Conservation (phyloP, 139 green algal genomes). For the Spirogloea muscicola region DNA sequence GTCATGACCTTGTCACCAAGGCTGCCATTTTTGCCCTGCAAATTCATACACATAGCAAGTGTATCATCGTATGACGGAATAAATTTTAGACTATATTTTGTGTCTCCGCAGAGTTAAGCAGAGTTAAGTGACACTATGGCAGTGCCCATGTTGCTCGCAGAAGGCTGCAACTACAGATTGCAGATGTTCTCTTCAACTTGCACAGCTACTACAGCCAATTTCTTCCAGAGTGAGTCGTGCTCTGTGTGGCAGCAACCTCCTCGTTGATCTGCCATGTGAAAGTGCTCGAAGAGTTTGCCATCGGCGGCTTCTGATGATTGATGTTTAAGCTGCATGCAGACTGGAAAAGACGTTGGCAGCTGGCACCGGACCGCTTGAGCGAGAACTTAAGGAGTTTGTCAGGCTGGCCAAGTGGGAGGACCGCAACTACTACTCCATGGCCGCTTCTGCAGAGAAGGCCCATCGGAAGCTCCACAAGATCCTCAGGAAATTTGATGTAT, state of each 20-base stretch:
- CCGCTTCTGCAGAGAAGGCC: slow-evolving; percentile 68
- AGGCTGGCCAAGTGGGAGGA: slow-evolving; percentile 96
- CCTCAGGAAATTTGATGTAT: slow-evolving; percentile 37
- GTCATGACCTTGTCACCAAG: too few relatives aligned
- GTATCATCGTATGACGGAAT: too few relatives aligned
- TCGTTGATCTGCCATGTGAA: too few relatives aligned
- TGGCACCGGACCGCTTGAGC: slow-evolving; percentile 61
- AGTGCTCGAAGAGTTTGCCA: too few relatives aligned
- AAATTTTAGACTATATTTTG: too few relatives aligned
- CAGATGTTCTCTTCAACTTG: slow-evolving; percentile 65
- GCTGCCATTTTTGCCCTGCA: too few relatives aligned
- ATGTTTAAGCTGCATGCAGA: neutral
- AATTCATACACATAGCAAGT: too few relatives aligned
- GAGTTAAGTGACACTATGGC: too few relatives aligned
- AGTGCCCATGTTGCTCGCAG: too few relatives aligned
- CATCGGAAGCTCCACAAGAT: slow-evolving; percentile 82
- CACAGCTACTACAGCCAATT: slow-evolving; percentile 84
- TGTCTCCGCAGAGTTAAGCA: too few relatives aligned
- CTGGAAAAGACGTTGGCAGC: slow-evolving; percentile 47
- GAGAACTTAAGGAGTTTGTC: slow-evolving; percentile 90
- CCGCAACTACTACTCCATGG: slow-evolving; percentile 84
- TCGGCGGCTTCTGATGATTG: too few relatives aligned
- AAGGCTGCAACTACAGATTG: neutral
- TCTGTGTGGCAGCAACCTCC: too few relatives aligned
- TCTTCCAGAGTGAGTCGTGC: slow-evolving; percentile 25